Evolutionary conservation across 2,329 filamentous ascomycete species (phyloP).

Genomic region (Fusarium concolor): DNA sequence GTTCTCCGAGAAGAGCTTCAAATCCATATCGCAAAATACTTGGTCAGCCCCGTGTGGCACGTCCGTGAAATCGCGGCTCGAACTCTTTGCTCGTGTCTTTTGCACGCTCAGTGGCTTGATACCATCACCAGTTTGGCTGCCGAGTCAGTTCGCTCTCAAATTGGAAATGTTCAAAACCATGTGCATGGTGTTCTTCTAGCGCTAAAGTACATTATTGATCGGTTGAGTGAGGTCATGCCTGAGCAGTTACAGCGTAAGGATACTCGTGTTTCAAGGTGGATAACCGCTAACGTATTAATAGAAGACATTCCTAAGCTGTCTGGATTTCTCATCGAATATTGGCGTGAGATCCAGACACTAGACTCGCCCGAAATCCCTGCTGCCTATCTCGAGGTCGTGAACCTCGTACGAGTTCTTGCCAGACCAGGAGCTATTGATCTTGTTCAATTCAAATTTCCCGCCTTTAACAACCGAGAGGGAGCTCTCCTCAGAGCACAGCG

Average conservation of each 20-base stretch:
- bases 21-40: conserved; percentile 68
- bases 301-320: conserved; percentile 49
- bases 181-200: conserved; percentile 70
- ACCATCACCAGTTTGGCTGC: conserved; percentile 54
- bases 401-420: conserved; percentile 54
- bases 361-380: conserved; percentile 58
- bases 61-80: conserved; percentile 83
- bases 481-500: conserved; percentile 57
- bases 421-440: conserved; percentile 33
- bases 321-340: conserved; percentile 46
- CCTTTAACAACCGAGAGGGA: conserved; percentile 38
- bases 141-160: conserved; percentile 42
- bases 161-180: conserved; percentile 59
- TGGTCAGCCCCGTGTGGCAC: conserved; percentile 80
- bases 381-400: conserved; percentile 60
- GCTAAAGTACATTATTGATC: conserved; percentile 67
- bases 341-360: conserved; percentile 39
- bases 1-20: conserved; percentile 66
- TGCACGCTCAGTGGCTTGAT: conserved; percentile 62
- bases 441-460: conserved; percentile 35
- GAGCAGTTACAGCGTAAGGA: conserved; percentile 58
- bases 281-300: conserved; percentile 39
- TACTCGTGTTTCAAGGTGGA: no score
- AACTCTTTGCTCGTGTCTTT: conserved; percentile 73
- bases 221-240: conserved; percentile 60